Evolutionary conservation across 495 filamentous ascomycete genomes (phyloP), one percentile per base, ranked within the genome.

Genomic region (Talaromyces nanjingensis): DNA sequence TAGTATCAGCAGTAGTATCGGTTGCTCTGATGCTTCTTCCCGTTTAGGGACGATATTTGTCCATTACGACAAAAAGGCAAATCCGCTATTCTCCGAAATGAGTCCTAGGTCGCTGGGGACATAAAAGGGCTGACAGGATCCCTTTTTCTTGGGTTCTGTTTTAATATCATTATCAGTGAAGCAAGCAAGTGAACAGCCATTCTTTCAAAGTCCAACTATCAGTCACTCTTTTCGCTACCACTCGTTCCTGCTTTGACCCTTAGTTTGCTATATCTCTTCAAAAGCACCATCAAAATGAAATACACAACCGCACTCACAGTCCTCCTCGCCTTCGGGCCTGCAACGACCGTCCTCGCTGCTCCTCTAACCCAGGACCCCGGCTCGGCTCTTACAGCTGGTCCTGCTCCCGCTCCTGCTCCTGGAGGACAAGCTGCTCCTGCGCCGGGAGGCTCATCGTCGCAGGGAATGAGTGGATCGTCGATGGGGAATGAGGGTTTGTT

Each of bases 221-320:
- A 67, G 31, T 71, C 66, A 55, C 64, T 71, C 31, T 55, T 63
- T 65, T 60, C 25, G 1, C 24, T 29, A 49, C 27, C 22, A 2
- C 52, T 56, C 27, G 20, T 22, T 56, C 27, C 22, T 29, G 27
- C 53, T 29, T 56, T 54, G 24, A 12, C 33, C 1, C 29, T 31
- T 0, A 37, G 9, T 12, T 42, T 42, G 37, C 37, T 16, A 16
- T 16, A 16, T 42, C 33, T 37, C 2, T 54, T 24, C 24, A 11
- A 45, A 18, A 49, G 27, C 9, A 20, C 67, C 64, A 68, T 64
- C 60, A 66, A 69, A 61, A 75, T 76, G 64, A 72, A 58, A 49
- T 54, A 73, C 65, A 72, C 73, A 6, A 65, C 76, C 60, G 68
- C 75, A 53, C 62, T 80, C 65, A 74, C 72, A 66, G 71, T 78